phyloP scores from a whole-genome alignment of 2,329 filamentous ascomycete genomes.

The Camillea tinctor region DNA sequence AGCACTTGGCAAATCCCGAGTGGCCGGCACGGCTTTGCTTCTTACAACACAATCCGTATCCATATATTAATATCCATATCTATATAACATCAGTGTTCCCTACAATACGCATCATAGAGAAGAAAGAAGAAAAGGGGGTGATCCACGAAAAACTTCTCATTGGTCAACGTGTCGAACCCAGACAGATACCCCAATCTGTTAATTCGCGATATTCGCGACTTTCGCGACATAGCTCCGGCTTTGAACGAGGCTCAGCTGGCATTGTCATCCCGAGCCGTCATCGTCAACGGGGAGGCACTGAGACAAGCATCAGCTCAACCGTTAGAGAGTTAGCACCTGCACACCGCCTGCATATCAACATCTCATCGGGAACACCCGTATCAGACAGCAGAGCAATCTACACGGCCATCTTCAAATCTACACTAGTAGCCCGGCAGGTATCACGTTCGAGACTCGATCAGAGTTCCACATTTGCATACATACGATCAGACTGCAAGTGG shows the following conservation, averaged over 20 bases:
- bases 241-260: background rate
- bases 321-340: background rate
- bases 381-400: background rate
- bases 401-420: background rate
- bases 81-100: too few species aligned
- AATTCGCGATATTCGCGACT: too few species aligned
- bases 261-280: background rate
- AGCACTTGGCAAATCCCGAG: background rate
- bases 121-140: background rate
- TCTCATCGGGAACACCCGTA: background rate
- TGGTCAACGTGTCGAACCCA: background rate
- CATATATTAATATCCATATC: too few species aligned
- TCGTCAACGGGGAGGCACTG: background rate
- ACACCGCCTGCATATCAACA: background rate
- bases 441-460: background rate
- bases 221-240: background rate
- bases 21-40: background rate
- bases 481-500: background rate
- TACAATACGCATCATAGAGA: too few species aligned
- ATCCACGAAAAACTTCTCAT: background rate
- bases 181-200: too few species aligned
- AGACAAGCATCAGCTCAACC: background rate
- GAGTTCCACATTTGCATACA: background rate
- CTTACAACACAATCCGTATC: background rate
- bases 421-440: background rate